Evolutionary conservation across 495 filamentous ascomycete species (phyloP), one percentile per base, ranked within the genome.

Genomic region (Lepidopterella palustris): DNA sequence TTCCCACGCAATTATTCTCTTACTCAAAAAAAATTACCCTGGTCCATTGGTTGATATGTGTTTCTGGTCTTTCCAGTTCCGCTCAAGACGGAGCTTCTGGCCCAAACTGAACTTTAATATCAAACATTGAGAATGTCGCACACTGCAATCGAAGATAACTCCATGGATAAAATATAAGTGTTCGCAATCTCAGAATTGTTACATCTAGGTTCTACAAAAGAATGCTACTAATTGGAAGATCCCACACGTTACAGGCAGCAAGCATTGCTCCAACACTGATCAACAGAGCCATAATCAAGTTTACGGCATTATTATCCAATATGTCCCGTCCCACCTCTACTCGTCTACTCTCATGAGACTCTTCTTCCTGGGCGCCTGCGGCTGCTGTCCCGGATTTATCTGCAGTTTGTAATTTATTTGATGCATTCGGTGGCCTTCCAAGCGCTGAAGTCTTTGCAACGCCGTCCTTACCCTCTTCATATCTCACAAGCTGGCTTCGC

Each of bases 291-390:
- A 96, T 97, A 25, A 90, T 67, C 23, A 95, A 76, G 69, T 98
- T 98, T 58, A 98, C 91, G 25, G 83, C 86, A 69, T 98, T 98
- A 65, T 98, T 98, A 69, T 93, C 89, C 60, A 97, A 74, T 65
- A 93, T 68, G 62, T 95, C 89, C 68, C 74, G 76, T 6, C 88
- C 92, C 55, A 76, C 87, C 68, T 86, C 88, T 10, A 90, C 74
- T 27, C 84, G 80, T 11, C 90, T 78, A 57, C 87, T 91, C 62
- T 85, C 82, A 62, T 82, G 82, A n/a, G 53, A 60, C 2, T 67
- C 67, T 25, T 69, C 67, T 18, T 58, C 58, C 2, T 53, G 59
- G 2, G 60, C 63, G 0, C 71, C 55, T 5, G 62, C 60, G 1
- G 13, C 58, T 51, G 29, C 68, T 65, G 40, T 73, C 66, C 68